Percentiles rank a stretch among this genome's conserved stretches.
Evolutionary conservation across 2,329 filamentous ascomycete species (phyloP).

Genomic region (Monosporascus sp.): DNA sequence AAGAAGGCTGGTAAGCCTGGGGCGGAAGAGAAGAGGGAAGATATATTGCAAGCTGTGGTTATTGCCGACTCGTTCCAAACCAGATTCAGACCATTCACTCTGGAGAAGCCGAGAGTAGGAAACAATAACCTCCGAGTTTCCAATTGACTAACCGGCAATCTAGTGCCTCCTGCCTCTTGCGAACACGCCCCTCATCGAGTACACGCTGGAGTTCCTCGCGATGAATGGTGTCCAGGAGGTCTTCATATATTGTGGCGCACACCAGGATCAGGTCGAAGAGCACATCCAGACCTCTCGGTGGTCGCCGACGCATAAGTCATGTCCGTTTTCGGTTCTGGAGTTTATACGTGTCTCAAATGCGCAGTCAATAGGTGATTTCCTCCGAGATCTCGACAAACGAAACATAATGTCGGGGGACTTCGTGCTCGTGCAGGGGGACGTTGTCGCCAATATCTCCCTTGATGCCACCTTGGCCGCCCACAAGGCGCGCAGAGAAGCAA

Average conservation of each 20-base stretch:
- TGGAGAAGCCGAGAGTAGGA: conserved; percentile 75
- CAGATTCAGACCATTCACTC: conserved; percentile 81
- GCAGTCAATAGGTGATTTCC: conserved; percentile 84
- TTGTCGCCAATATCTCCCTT: conserved; percentile 86
- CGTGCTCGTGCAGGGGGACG: conserved; percentile 84
- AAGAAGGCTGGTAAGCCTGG: conserved; percentile 48
- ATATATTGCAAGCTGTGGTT: conserved; percentile 52
- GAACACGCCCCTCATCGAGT: conserved; percentile 93
- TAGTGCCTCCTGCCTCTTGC: conserved; percentile 90
- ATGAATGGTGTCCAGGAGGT: conserved; percentile 94
- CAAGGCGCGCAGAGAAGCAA: conserved; percentile 70
- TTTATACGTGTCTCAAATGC: conserved; percentile 82
- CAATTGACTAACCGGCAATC: conserved; percentile 6
- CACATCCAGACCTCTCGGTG: conserved; percentile 77
- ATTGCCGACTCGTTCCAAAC: conserved; percentile 94
- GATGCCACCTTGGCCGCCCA: conserved; percentile 74
- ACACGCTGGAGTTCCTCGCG: conserved; percentile 92
- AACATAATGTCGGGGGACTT: conserved; percentile 86
- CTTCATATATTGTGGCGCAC: conserved; percentile 84
- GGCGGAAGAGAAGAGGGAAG: conserved; percentile 51
- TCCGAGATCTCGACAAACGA: conserved; percentile 86
- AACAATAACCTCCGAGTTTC: conserved; percentile 4
- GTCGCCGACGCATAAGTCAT: conserved; percentile 51
- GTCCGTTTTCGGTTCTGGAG: conserved; percentile 72
- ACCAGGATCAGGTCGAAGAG: conserved; percentile 79